phyloP scores from a whole-genome alignment of 306 rosid genomes.

The Corylus avellana region DNA sequence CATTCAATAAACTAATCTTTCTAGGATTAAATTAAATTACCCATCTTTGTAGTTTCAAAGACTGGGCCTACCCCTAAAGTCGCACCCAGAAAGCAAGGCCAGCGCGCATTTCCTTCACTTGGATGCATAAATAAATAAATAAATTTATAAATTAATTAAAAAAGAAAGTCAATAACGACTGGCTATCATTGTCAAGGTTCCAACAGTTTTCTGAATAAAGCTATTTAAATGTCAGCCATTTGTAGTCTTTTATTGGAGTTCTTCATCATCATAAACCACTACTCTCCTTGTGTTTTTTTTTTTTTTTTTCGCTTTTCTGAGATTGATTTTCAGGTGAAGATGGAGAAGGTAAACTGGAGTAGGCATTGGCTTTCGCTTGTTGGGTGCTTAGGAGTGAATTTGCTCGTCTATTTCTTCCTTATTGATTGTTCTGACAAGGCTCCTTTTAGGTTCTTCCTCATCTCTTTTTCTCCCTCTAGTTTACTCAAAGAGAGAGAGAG shows the following conservation, averaged over 20 bases:
- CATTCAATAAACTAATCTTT: neutral
- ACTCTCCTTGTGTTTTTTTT: neutral
- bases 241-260: no score
- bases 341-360: slow-evolving; percentile 12
- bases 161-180: neutral
- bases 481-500: no score
- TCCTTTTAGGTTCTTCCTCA: neutral
- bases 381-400: slow-evolving; percentile 16
- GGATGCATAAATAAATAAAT: neutral
- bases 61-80: neutral
- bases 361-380: slow-evolving; percentile 23
- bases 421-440: neutral
- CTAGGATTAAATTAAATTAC: neutral
- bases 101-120: neutral
- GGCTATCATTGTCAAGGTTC: slow-evolving; percentile 18
- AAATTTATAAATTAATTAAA: no score
- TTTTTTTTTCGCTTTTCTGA: neutral
- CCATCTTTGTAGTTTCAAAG: neutral
- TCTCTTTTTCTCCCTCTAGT: slow-evolving; percentile 18
- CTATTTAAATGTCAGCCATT: no score
- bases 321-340: neutral
- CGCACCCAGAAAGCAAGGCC: neutral
- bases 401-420: neutral
- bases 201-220: neutral
- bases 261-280: neutral